These are phyloP conservation scores for Tylopilus sp. DNA, from an alignment of 1,284 basidiomycete species.

Conservation along the genomic window DNA sequence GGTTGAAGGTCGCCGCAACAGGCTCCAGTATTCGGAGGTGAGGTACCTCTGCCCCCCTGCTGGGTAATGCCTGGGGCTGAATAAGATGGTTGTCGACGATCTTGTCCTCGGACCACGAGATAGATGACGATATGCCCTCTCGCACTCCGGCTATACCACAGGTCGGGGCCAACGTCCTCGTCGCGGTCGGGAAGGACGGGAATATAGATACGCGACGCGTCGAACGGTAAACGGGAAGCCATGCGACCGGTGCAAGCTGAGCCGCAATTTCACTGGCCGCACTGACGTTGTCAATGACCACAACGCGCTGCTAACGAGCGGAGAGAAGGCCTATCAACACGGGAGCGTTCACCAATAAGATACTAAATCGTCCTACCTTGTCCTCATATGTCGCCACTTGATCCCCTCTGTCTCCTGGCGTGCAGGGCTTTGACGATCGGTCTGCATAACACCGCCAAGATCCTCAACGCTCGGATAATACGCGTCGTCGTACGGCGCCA, in stretches of 20 bases:
- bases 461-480: slow-evolving; percentile 42
- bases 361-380: slow-evolving; percentile 35
- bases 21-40: slow-evolving; percentile 40
- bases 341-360: neutral
- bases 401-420: slow-evolving; percentile 41
- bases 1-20: neutral
- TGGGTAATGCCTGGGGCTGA: slow-evolving; percentile 45
- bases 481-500: slow-evolving; percentile 43
- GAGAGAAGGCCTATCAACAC: neutral
- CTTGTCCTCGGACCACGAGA: slow-evolving; percentile 36
- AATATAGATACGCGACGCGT: slow-evolving; percentile 41
- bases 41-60: no score
- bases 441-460: slow-evolving; percentile 31
- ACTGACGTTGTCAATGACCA: slow-evolving; percentile 47
- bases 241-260: slow-evolving; percentile 37
- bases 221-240: slow-evolving; percentile 42
- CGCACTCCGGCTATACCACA: slow-evolving; percentile 27
- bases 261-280: slow-evolving; percentile 48
- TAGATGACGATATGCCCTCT: slow-evolving; percentile 32
- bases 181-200: slow-evolving; percentile 41
- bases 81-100: slow-evolving; percentile 36
- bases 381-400: slow-evolving; percentile 35
- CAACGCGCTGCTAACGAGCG: slow-evolving; percentile 34
- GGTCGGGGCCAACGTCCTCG: slow-evolving; percentile 39
- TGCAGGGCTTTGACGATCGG: slow-evolving; percentile 35